Base-by-base conservation (phyloP, 108 stramenopile species). In the Thalassiosira profunda region DNA sequence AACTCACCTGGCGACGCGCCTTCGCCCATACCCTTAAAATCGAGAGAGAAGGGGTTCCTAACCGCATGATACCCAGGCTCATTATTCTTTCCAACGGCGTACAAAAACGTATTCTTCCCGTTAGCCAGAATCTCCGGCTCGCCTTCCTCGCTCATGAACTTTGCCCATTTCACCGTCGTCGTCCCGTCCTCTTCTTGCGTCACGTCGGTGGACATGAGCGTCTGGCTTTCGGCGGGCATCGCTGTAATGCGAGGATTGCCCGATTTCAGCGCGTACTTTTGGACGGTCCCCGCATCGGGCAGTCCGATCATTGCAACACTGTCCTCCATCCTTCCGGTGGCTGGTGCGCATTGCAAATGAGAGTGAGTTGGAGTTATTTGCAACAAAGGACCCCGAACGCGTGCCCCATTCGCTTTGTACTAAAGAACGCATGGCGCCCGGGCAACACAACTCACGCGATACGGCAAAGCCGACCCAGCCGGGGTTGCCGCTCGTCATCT, bases 131-230 rank as follows among this genome's bases (percentile, higher is more conserved):
- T 84, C 9, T 80, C 54, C 24, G 61, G 38, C 41, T 84, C 78
- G 9, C 76, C 84, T 11, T 52, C 54, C 47, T 86, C 83, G 2
- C 49, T 68, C 52, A 87, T 35, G 34, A 68, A 53, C 62, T 87
- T 85, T 28, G 86, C 75, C 42, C 84, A 90, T 24, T 9, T 53
- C 76, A 87, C 41, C 0, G 44, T 57, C 7, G 86, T 90, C 24
- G 11, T 35, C 3, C 64, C 62, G 15, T 51, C 54, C 7, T 57
- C 60, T n/a, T n/a, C n/a, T 67, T 90, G 86, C 5, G 17, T 26
- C 29, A 87, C 61, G 31, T 33, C 48, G 4, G 82, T 38, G 17
- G 69, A 58, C 18, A 76, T 75, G 29, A 90, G 45, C 11, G 89
- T 86, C 59, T 90, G 89, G 28, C 52, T 30, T 2, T 40, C 57